These are phyloP conservation scores for Berkeleyomyces basicola DNA, from an alignment of 2,329 filamentous ascomycete genomes.

Conservation along the genomic window DNA sequence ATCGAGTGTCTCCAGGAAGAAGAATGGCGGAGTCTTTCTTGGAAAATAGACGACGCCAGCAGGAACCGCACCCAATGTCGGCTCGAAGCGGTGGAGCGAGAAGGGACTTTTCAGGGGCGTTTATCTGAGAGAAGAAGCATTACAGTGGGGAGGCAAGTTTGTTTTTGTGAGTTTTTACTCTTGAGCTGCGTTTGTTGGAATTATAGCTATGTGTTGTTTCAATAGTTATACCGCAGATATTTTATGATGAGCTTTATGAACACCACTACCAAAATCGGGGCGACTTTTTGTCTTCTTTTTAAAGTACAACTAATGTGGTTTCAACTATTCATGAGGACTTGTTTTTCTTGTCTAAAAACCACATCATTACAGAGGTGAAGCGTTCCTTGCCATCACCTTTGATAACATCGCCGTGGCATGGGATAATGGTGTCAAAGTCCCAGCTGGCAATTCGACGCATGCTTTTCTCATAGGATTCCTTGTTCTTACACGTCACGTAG, in stretches of 20 bases:
- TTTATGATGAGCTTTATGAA: neutral
- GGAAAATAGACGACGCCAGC: constrained; percentile 7
- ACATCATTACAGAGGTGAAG: constrained; percentile 64
- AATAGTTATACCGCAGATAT: neutral
- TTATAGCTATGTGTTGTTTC: neutral
- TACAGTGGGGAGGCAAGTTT: neutral
- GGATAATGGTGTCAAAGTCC: constrained; percentile 75
- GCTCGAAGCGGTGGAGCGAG: neutral
- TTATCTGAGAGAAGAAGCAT: constrained; percentile 3
- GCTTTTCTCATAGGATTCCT: constrained; percentile 52
- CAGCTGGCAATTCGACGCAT: constrained; percentile 53
- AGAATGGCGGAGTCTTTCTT: constrained; percentile 12
- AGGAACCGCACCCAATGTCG: neutral
- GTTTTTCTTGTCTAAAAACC: constrained; percentile 43
- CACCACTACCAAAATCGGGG: neutral
- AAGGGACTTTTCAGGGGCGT: constrained; percentile 10
- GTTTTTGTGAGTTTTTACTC: neutral
- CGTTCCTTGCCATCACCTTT: constrained; percentile 55
- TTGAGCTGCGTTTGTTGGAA: neutral
- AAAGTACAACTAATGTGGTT: too few relatives aligned
- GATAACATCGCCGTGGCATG: constrained; percentile 86
- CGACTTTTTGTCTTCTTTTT: neutral
- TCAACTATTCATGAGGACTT: neutral
- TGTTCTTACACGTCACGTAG: constrained; percentile 37
- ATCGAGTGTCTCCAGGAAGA: constrained; percentile 9